Conservation (phyloP, 257 asterid genomes). For the Solanum pinnatisectum region DNA sequence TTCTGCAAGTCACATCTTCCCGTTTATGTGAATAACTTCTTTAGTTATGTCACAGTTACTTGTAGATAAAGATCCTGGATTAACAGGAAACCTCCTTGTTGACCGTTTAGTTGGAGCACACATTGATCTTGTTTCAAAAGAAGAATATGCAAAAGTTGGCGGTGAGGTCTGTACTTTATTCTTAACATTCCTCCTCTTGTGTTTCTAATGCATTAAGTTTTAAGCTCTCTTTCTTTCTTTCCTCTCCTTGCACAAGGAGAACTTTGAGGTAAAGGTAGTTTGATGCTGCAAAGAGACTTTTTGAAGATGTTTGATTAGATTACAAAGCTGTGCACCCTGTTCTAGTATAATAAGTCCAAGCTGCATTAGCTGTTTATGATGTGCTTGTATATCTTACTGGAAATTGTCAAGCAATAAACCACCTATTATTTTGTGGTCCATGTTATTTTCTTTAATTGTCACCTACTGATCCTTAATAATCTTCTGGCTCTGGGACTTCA, state of each 20-base stretch:
- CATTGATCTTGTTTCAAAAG: constrained; percentile 86
- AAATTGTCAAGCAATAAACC: neutral
- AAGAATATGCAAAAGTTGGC: constrained; percentile 83
- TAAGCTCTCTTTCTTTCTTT: neutral
- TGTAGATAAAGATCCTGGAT: constrained; percentile 85
- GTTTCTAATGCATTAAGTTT: neutral
- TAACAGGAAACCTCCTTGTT: constrained; percentile 92
- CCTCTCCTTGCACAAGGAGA: neutral
- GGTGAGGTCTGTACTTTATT: constrained; percentile 41
- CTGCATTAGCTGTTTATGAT: neutral
- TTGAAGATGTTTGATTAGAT: neutral
- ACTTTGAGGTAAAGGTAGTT: neutral
- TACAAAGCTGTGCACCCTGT: neutral
- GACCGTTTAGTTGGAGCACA: constrained; percentile 98
- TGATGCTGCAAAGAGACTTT: neutral
- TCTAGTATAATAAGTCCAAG: neutral
- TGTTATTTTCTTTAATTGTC: neutral
- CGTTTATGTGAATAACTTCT: constrained; percentile 1
- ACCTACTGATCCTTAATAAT: neutral
- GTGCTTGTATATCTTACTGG: neutral
- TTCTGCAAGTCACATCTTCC: neutral
- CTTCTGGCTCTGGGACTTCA: neutral
- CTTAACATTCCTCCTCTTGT: neutral
- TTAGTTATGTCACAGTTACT: constrained; percentile 42
- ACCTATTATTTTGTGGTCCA: neutral